These are phyloP conservation scores for Phtheirospermum japonicum DNA, from an alignment of 257 asterid species.

Conservation along the genomic window DNA sequence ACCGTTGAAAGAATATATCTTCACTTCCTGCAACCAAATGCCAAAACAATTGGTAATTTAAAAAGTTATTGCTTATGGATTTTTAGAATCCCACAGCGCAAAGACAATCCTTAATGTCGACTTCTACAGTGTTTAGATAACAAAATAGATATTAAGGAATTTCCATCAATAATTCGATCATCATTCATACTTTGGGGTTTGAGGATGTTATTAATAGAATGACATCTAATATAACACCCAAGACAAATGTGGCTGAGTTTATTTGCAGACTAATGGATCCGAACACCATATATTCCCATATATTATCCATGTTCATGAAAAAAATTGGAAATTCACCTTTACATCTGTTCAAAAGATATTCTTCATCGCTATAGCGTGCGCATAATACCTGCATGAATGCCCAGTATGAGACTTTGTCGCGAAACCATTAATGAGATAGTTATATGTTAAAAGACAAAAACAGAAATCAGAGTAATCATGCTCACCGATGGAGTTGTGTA, in stretches of 20 bases:
- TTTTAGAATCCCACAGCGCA: neutral
- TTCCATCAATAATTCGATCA: constrained; percentile 6
- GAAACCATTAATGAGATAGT: constrained; percentile 14
- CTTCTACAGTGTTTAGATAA: neutral
- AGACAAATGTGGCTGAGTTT: no score
- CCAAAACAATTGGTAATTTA: constrained; percentile 20
- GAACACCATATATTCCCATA: constrained; percentile 12
- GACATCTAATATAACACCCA: neutral
- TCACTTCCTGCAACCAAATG: constrained; percentile 49
- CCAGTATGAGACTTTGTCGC: constrained; percentile 18
- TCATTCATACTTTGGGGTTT: constrained; percentile 5
- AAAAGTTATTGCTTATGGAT: constrained; percentile 16
- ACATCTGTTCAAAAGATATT: constrained; percentile 75
- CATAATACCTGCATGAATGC: constrained; percentile 58
- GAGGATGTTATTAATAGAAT: neutral
- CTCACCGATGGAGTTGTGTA: constrained; percentile 75
- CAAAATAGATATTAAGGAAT: constrained; percentile 7
- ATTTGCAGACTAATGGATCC: neutral
- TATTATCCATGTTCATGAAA: constrained; percentile 4
- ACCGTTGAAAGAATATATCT: constrained; percentile 58
- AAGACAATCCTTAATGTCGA: constrained; percentile 7
- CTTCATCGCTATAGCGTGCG: constrained; percentile 81
- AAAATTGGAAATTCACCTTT: constrained; percentile 47
- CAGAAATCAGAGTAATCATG: constrained; percentile 1
- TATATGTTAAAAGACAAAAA: neutral